Evolutionary conservation across 169 alveolate species (phyloP), one percentile per base, ranked within the genome.

Genomic region (Toxoplasma gondii): DNA sequence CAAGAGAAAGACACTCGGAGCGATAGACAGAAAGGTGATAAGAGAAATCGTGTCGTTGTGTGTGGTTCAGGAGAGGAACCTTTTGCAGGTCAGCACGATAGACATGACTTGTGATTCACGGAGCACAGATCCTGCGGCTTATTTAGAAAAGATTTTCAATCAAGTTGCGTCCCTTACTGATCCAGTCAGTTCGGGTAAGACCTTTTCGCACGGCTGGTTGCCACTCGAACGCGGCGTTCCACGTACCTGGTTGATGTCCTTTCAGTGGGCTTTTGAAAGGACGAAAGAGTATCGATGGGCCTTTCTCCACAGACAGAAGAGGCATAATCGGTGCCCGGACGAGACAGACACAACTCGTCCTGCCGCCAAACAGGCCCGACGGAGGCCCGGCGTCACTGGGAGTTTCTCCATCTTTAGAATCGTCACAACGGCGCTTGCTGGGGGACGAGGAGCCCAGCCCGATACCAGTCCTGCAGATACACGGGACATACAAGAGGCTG

Each of bases 221-320:
- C 4, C 22, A 49, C 4, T 49, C 12, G 58, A 49, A 49, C 58
- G 58, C 58, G 22, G 12, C 12, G 58, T 12, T 49, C 58, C 22
- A 38, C 96, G 74, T 74, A 94, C 98, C 98, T 90, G 98, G 98
- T 58, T 80, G 82, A 53, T 97, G 98, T 0, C 98, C 98, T 88
- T 95, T 96, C 49, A 97, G 88, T 16, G 98, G 98, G 83, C 98
- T 96, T 69, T 96, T 96, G 95, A 97, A 97, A 31, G 98, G 98
- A 54, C 94, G 94, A 92, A 97, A 95, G n/a, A 94, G 74, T 43
- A 97, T 95, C 16, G 95, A 94, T 44, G 98, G 96, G 84, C 98
- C 98, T 31, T 94, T 97, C 29, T 97, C 98, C 31, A 96, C 98
- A 31, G 93, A 88, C 91, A 97, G 96, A 34, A 97, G 91, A 38